Evolutionary conservation across 2,329 filamentous ascomycete species (phyloP), one percentile per base, ranked within the genome.

Genomic region (Diaporthe eres): DNA sequence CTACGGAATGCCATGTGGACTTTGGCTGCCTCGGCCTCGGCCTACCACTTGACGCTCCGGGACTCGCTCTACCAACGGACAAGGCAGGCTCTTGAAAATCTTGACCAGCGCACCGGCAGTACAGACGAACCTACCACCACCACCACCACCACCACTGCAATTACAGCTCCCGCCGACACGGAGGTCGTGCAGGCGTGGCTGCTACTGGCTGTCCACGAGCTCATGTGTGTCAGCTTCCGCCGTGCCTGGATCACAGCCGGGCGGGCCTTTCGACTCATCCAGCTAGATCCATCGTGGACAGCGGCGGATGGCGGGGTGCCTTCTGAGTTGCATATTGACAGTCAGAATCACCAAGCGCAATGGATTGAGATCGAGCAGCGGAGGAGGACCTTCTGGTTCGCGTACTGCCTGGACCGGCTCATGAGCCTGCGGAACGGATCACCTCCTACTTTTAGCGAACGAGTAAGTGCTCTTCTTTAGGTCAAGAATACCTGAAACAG

Each of bases 241-340:
- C 75, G 79, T 0, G 80, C 75, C 2, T 86, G 81, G 65, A 84
- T 84, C 1, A 88, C 79, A 1, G 81, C 82, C 6, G 85, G 79
- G 0, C 85, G 81, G 0, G 82, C 81, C 12, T 83, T 83, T 65
- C 82, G 81, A 4, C 80, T 83, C 75, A 83, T 82, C 3, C 80
- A 81, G 49, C 76, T 80, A 1, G 34, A 37, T 34, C 10, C 71
- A 42, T 25, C 57, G 22, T 61, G 71, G 57, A 39, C 28, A 8
- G 39, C 37, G 6, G 58, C 58, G 8, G 70, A 60, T n/a, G 53
- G 31, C 37, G 72, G 75, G 0, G 75, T 76, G 2, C 61, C 80
- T 1, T 74, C 79, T 37, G 78, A 79, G 5, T 49, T 80, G 15
- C 76, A 79, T 39, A 72, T 58, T 10, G 73, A 73, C n/a, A 57